phyloP scores from a whole-genome alignment of 345 rosid species.

The Gossypium ekmanianum region DNA sequence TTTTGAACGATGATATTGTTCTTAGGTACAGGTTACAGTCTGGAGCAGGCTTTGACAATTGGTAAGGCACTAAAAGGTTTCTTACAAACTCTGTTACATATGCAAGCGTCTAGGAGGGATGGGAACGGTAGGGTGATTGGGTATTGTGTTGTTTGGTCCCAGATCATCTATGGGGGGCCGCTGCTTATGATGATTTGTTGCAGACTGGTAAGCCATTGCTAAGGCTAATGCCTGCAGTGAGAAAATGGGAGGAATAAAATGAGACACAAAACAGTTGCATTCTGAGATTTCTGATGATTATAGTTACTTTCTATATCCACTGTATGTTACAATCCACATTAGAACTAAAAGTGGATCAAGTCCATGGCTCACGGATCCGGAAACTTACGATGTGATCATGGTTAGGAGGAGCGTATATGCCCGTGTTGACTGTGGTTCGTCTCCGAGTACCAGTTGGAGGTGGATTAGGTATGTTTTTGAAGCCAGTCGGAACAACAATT shows the following conservation, averaged over 20 bases:
- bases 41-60: background rate
- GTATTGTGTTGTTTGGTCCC: conserved; percentile 54
- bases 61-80: background rate
- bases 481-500: conserved; percentile 65
- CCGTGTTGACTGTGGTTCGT: conserved; percentile 54
- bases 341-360: background rate
- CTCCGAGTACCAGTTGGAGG: conserved; percentile 47
- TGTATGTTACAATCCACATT: too few species aligned
- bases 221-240: conserved; percentile 71
- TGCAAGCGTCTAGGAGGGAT: conserved; percentile 16
- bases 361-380: background rate
- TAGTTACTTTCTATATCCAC: too few species aligned
- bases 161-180: conserved; percentile 71
- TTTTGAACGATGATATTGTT: background rate
- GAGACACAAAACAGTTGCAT: too few species aligned
- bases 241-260: background rate
- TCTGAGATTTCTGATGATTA: too few species aligned
- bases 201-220: conserved; percentile 87
- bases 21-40: background rate
- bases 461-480: conserved; percentile 47
- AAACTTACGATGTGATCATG: conserved; percentile 73
- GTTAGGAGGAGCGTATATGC: conserved; percentile 79
- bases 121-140: conserved; percentile 33
- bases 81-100: background rate
- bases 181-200: conserved; percentile 64